Conservation (phyloP, 2,329 filamentous ascomycete species). For the Nigrospora oryzae region DNA sequence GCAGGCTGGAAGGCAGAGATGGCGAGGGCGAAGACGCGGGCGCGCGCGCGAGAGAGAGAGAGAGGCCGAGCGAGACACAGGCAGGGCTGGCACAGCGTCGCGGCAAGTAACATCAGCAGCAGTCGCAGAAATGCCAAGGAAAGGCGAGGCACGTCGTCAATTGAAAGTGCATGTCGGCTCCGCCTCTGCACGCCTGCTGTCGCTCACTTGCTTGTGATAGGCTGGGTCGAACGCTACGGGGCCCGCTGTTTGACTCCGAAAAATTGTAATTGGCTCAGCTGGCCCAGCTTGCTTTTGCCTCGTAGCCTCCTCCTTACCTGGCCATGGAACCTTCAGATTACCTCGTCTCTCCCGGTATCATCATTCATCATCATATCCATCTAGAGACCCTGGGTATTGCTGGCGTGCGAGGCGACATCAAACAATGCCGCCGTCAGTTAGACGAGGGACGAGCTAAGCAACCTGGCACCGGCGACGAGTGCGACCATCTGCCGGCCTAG, state of each 20-base stretch:
- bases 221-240: not conserved
- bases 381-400: too few relatives aligned
- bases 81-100: not conserved
- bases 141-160: not conserved
- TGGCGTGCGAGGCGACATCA: too few relatives aligned
- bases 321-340: too few relatives aligned
- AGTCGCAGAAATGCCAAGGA: not conserved
- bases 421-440: too few relatives aligned
- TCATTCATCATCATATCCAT: too few relatives aligned
- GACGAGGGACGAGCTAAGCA: too few relatives aligned
- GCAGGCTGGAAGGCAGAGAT: too few relatives aligned
- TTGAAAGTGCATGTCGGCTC: not conserved
- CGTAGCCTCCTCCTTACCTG: not conserved
- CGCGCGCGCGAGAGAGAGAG: not conserved
- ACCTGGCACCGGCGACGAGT: too few relatives aligned
- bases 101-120: not conserved
- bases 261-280: not conserved
- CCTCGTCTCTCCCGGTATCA: too few relatives aligned
- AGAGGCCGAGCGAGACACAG: not conserved
- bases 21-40: too few relatives aligned
- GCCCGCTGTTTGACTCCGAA: not conserved
- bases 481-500: too few relatives aligned
- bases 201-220: not conserved
- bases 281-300: slow-evolving; percentile 1
- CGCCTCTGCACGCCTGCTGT: not conserved